Evolutionary conservation across 2,329 filamentous ascomycete genomes (phyloP).

Genomic region (Cryphonectria parasitica): DNA sequence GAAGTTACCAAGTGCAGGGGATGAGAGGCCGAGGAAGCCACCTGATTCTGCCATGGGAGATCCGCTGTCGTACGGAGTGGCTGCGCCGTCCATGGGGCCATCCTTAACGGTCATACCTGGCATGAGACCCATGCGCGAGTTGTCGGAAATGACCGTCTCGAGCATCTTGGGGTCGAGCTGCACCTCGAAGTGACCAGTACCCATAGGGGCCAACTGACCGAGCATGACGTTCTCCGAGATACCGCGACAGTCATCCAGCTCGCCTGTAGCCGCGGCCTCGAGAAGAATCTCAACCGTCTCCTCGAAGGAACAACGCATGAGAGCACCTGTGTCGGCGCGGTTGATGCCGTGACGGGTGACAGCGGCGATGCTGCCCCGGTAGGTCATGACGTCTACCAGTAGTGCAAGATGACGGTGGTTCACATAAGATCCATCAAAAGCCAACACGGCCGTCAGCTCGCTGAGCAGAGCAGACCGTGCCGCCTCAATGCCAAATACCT

Average conservation of each 20-base stretch:
- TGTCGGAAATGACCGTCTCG: slow-evolving; percentile 91
- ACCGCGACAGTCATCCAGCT: slow-evolving; percentile 96
- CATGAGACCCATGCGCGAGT: slow-evolving; percentile 82
- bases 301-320: slow-evolving; percentile 99
- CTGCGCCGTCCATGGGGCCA: slow-evolving; percentile 76
- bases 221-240: slow-evolving; percentile 99
- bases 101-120: slow-evolving; percentile 78
- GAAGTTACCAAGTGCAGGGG: slow-evolving; percentile 68
- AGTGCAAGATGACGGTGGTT: slow-evolving; percentile 97
- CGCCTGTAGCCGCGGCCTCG: slow-evolving; percentile 90
- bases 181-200: slow-evolving; percentile 94
- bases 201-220: slow-evolving; percentile 94
- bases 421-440: slow-evolving; percentile 99
- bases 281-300: slow-evolving; percentile 98
- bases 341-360: slow-evolving; percentile 99
- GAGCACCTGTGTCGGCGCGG: slow-evolving; percentile 91
- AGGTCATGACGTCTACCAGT: slow-evolving; percentile 96
- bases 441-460: slow-evolving; percentile 89
- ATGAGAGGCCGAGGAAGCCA: slow-evolving; percentile 66
- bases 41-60: slow-evolving; percentile 73
- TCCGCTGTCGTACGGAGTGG: slow-evolving; percentile 91
- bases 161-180: slow-evolving; percentile 94
- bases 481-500: slow-evolving; percentile 95
- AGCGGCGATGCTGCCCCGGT: slow-evolving; percentile 89
- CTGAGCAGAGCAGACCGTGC: slow-evolving; percentile 83